Percentiles rank a stretch among this genome's conserved stretches.
These are phyloP conservation scores for Fusarium sororula DNA, from an alignment of 2,329 filamentous ascomycete genomes.

Conservation along the genomic window DNA sequence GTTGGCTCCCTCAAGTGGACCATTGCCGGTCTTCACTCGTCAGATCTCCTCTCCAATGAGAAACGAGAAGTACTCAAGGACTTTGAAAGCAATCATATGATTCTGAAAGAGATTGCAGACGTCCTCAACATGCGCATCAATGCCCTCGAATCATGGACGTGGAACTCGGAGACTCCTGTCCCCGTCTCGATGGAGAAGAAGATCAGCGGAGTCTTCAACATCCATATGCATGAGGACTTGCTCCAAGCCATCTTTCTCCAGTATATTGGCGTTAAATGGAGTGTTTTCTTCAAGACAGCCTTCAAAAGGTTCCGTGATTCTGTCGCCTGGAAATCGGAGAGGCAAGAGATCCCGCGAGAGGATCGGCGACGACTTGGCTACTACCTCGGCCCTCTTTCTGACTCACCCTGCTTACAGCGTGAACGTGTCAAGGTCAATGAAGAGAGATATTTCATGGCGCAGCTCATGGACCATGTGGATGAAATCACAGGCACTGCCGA, in stretches of 20 bases:
- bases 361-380: slow-evolving; percentile 46
- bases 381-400: slow-evolving; percentile 47
- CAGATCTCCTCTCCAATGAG: slow-evolving; percentile 56
- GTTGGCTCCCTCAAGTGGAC: slow-evolving; percentile 48
- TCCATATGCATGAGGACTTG: slow-evolving; percentile 63
- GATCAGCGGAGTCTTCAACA: slow-evolving; percentile 58
- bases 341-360: slow-evolving; percentile 41
- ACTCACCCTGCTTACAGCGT: slow-evolving; percentile 39
- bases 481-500: slow-evolving; percentile 41
- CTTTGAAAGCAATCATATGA: slow-evolving; percentile 52
- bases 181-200: slow-evolving; percentile 56
- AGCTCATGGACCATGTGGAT: slow-evolving; percentile 48
- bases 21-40: slow-evolving; percentile 54
- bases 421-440: slow-evolving; percentile 47
- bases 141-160: slow-evolving; percentile 56
- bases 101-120: slow-evolving; percentile 60
- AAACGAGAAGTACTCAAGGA: slow-evolving; percentile 54
- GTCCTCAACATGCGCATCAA: slow-evolving; percentile 62
- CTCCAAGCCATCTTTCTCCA: slow-evolving; percentile 62
- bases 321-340: slow-evolving; percentile 49
- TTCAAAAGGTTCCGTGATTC: slow-evolving; percentile 47
- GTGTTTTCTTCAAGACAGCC: slow-evolving; percentile 52
- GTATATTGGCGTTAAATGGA: slow-evolving; percentile 59
- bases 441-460: slow-evolving; percentile 56
- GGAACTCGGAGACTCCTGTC: slow-evolving; percentile 52